Base-by-base conservation (phyloP, 768 basidiomycete species). In the Pisolithus microcarpus region DNA sequence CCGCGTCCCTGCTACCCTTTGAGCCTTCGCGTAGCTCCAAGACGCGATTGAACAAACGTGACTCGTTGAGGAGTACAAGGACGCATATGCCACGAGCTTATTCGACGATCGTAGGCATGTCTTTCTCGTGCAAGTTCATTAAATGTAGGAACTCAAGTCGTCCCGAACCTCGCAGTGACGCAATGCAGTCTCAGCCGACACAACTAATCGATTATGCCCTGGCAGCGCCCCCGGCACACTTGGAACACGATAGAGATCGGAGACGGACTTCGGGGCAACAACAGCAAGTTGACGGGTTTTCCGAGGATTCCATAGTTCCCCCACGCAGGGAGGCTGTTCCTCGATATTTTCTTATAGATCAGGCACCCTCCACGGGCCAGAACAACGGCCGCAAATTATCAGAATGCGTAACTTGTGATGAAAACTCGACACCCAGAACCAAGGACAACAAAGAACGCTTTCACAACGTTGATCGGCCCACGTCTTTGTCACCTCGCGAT, bases 101-200 rank as follows among this genome's bases (percentile, higher is more conserved):
- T 59, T 55, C 47, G 62, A 67, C 19, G 52, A 58, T 51, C 59
- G 56, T 48, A 75, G 70, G 75, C 73, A 60, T 55, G 71, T 65
- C 56, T 56, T 45, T 55, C 21, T 63, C 45, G 21, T 46, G 54
- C 39, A 53, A 37, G 31, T 61, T 26, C 36, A 24, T 43, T 9
- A 48, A 26, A 39, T 42, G 43, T 38, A 48, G 46, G 40, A 30
- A 50, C 58, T 65, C 50, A 60, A 31, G 45, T n/a, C 21, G n/a
- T 49, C 38, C 50, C 49, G 26, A 23, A 46, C n/a, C 28, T 51
- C 52, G 53, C 52, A 81, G 78, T 61, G 75, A 75, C 58, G 51
- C 64, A 23, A 68, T 63, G 21, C 72, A 73, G 54, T 77, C 79
- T n/a, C 81, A 83, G 54, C 71, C 80, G 5, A 77, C 77, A 18